A percentile compares a stretch with the other conserved stretches of the same genome.
These are phyloP conservation scores for Mortierella sp. DNA, from an alignment of 371 early-diverging fungal genomes.

Conservation along the genomic window DNA sequence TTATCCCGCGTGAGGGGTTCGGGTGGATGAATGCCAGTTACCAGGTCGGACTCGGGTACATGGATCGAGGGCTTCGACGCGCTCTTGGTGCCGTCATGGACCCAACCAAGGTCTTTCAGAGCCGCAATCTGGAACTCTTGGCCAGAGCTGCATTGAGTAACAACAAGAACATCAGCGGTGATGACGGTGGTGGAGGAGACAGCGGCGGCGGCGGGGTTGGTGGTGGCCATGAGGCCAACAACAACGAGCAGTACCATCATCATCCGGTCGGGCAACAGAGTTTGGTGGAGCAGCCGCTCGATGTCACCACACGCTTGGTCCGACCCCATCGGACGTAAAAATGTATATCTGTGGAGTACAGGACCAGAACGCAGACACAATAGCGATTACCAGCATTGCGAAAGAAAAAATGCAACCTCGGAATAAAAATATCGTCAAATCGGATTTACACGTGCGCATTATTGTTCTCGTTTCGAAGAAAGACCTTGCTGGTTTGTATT, in stretches of 20 bases:
- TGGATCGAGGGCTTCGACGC: constrained; percentile 80
- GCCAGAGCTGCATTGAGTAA: not conserved
- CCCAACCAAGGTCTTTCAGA: constrained; percentile 77
- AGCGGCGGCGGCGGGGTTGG: too few species aligned
- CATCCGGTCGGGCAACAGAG: constrained; percentile 10
- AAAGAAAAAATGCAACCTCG: too few species aligned
- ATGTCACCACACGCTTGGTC: constrained; percentile 32
- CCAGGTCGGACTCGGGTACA: constrained; percentile 85
- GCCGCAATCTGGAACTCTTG: constrained; percentile 1
- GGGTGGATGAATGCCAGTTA: constrained; percentile 98
- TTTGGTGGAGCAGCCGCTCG: constrained; percentile 31
- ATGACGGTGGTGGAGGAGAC: too few species aligned
- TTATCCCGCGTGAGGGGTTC: constrained; percentile 96
- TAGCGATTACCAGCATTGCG: too few species aligned
- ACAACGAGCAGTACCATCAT: not conserved
- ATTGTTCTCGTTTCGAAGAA: too few species aligned
- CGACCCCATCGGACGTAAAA: constrained; percentile 24
- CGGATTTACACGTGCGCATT: too few species aligned
- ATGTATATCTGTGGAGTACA: too few species aligned
- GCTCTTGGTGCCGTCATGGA: constrained; percentile 86
- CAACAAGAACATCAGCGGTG: not conserved
- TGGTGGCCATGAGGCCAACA: too few species aligned
- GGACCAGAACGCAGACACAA: too few species aligned
- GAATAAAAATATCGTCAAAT: too few species aligned
- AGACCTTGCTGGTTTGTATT: too few species aligned